Evolutionary conservation across 2,329 filamentous ascomycete species (phyloP), one percentile per base, ranked within the genome.

Genomic region (Fusarium anguioides): DNA sequence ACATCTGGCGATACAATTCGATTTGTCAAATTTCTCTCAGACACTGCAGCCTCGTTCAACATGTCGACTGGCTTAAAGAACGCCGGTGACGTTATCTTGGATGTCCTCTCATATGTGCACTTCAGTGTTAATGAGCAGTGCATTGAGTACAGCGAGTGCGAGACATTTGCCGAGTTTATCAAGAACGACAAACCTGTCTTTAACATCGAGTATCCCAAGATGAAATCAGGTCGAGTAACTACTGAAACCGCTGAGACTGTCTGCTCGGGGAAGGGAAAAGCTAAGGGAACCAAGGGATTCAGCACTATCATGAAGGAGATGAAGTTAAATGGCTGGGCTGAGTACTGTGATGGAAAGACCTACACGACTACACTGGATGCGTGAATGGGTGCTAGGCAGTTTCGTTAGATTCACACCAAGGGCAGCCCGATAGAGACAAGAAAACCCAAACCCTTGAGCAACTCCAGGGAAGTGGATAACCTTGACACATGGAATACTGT

Each of bases 61-160:
- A 78, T 92, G 74, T 82, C 86, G 2, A 82, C 88, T 11, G 90
- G 90, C 0, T 81, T 92, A 51, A 92, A 93, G 78, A 92, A 92
- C 72, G 87, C 86, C 1, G 86, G 81, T 9, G 81, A 78, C 44
- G 87, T 92, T 62, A 86, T 92, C 52, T 53, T 71, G 2, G 66
- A 77, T 2, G 78, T 84, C 27, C 24, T 6, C 52, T 83, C 10
- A 73, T 79, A 24, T 74, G 84, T 90, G 52, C 81, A 90, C 71
- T 92, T 89, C 77, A 84, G 82, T 8, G 88, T 92, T 68, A 91
- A 91, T 75, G 90, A 92, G 80, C 84, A 91, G 77, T 92, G 90
- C 73, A 82, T 83, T 18, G 69, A 89, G 72, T 26, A 26, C 24
- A 6, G 6, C 24, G 24, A 26, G 24, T 26, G 24, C 24, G 24